These are phyloP conservation scores for Pleurotus sapidus DNA, from an alignment of 768 basidiomycete species.

Conservation along the genomic window DNA sequence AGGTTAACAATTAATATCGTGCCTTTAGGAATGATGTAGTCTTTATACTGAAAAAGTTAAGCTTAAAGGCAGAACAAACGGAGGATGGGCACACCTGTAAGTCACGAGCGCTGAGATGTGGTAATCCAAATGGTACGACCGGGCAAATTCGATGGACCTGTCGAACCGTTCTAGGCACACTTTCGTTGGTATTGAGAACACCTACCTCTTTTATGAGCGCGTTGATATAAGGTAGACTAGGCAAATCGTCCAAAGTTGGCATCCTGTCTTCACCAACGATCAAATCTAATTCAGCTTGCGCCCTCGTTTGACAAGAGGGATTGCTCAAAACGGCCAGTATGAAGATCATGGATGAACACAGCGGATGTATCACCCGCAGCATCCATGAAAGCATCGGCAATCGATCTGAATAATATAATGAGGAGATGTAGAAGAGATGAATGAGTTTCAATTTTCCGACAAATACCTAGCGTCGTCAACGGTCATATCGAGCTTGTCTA, in stretches of 20 bases:
- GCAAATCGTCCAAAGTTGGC: conserved; percentile 4
- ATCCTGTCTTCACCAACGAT: conserved; percentile 13
- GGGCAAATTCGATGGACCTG: conserved; percentile 9
- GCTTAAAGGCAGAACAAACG: conserved; percentile 15
- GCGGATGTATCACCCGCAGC: not conserved
- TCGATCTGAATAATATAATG: not conserved
- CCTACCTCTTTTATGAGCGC: conserved; percentile 10
- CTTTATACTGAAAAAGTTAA: conserved; percentile 22
- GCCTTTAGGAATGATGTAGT: conserved; percentile 31
- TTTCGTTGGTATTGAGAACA: too few species aligned
- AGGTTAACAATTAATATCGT: conserved; percentile 29
- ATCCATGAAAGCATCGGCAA: not conserved
- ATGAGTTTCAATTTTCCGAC: too few species aligned
- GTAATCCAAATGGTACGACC: conserved; percentile 10
- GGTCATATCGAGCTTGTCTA: not conserved
- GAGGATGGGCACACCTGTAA: not conserved
- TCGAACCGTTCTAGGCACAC: too few species aligned
- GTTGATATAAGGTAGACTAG: conserved; percentile 13
- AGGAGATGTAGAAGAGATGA: not conserved
- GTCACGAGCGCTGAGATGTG: conserved; percentile 12
- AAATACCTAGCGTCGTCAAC: not conserved
- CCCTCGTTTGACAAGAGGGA: conserved; percentile 13
- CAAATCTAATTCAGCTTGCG: conserved; percentile 16
- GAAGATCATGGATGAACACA: not conserved
- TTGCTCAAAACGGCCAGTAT: conserved; percentile 15